A percentile compares a stretch with the other conserved stretches of the same genome.
Conservation (phyloP, 176 grass and related monocot genomes). For the Oryza officinalis region DNA sequence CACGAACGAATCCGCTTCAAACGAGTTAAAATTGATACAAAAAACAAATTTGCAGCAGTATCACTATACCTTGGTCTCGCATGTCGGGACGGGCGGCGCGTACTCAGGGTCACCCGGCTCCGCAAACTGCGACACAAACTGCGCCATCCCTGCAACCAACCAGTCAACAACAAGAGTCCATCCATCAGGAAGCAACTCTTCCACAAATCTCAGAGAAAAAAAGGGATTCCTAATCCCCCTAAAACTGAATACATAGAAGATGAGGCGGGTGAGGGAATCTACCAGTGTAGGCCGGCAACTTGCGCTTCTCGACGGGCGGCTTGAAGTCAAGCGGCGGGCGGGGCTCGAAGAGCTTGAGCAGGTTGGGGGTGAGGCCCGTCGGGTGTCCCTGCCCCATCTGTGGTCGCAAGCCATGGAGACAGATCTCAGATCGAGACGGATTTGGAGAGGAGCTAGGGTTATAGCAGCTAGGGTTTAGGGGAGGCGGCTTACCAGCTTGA, state of each 20-base stretch:
- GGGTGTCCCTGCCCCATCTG: slow-evolving; percentile 93
- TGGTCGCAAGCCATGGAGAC: neutral
- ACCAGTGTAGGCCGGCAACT: slow-evolving; percentile 67
- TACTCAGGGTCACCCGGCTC: slow-evolving; percentile 61
- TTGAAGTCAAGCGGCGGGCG: slow-evolving; percentile 76
- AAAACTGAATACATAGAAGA: neutral
- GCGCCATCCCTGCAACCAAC: slow-evolving; percentile 56
- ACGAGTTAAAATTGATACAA: neutral
- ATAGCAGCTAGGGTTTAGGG: slow-evolving; percentile 40
- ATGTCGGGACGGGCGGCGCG: slow-evolving; percentile 57
- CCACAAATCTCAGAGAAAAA: neutral
- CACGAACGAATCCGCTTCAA: neutral
- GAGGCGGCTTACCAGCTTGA: slow-evolving; percentile 62
- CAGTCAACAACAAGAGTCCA: neutral
- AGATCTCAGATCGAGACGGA: slow-evolving; percentile 24
- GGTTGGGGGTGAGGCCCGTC: slow-evolving; percentile 83
- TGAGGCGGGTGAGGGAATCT: neutral
- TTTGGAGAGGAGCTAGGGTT: neutral
- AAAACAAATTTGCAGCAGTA: neutral
- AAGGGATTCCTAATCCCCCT: neutral
- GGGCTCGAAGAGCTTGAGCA: slow-evolving; percentile 92
- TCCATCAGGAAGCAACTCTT: neutral
- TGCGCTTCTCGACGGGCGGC: slow-evolving; percentile 76
- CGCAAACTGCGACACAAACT: slow-evolving; percentile 63
- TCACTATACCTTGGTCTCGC: slow-evolving; percentile 55